Conservation (phyloP, 371 early-diverging fungal genomes). For the Apophysomyces variabilis region DNA sequence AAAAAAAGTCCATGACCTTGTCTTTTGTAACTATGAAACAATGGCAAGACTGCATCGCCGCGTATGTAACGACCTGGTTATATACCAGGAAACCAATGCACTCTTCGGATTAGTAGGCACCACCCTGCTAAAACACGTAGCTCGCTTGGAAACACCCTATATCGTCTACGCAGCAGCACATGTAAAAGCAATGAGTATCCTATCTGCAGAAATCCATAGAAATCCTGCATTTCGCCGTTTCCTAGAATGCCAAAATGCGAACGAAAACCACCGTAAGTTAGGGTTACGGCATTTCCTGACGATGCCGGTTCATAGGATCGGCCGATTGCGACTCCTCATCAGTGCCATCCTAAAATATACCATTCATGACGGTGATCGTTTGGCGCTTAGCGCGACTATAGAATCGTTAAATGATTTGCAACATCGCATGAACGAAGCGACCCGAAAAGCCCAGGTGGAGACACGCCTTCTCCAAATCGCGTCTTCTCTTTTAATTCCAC, state of each 20-base stretch:
- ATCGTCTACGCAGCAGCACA: constrained; percentile 22
- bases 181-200: constrained; percentile 17
- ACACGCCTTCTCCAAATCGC: constrained; percentile 31
- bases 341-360: constrained; percentile 41
- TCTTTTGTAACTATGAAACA: constrained; percentile 37
- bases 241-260: constrained; percentile 24
- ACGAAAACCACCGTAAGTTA: constrained; percentile 30
- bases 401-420: constrained; percentile 31
- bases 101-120: constrained; percentile 11
- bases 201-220: constrained; percentile 22
- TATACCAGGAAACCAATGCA: background rate
- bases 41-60: constrained; percentile 28
- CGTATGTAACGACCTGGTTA: constrained; percentile 20
- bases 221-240: constrained; percentile 30
- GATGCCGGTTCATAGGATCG: constrained; percentile 40
- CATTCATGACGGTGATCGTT: constrained; percentile 29
- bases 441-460: constrained; percentile 25
- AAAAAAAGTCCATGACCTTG: constrained; percentile 32
- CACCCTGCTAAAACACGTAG: constrained; percentile 16
- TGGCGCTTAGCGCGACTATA: constrained; percentile 31
- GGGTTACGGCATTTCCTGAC: constrained; percentile 41
- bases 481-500: constrained; percentile 27
- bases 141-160: constrained; percentile 21
- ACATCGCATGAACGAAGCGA: constrained; percentile 35
- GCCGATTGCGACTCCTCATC: constrained; percentile 34